These are phyloP conservation scores for Pseudocercospora ulei DNA, from an alignment of 2,329 filamentous ascomycete genomes.

Conservation along the genomic window DNA sequence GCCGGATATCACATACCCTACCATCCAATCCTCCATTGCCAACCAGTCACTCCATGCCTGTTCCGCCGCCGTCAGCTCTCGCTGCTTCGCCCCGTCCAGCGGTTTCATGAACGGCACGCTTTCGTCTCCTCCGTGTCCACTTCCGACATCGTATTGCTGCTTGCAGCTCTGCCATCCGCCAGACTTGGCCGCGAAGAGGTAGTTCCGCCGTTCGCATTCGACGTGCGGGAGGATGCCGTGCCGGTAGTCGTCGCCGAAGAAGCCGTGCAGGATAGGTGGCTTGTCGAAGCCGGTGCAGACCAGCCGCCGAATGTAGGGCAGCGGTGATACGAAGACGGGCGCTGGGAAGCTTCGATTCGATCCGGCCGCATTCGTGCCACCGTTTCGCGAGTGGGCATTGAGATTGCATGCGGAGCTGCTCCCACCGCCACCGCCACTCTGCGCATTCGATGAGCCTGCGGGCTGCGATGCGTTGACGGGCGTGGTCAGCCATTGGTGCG, in stretches of 20 bases:
- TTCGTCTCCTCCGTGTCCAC: slow-evolving; percentile 59
- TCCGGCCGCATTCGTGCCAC: slow-evolving; percentile 33
- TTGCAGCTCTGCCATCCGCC: slow-evolving; percentile 84
- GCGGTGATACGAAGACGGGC: slow-evolving; percentile 52
- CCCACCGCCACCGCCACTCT: background rate
- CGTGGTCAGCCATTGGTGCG: slow-evolving; percentile 59
- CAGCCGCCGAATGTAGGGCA: slow-evolving; percentile 82
- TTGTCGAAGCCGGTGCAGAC: slow-evolving; percentile 87
- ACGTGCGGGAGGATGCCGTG: slow-evolving; percentile 71
- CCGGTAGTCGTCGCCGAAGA: slow-evolving; percentile 91
- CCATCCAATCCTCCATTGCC: slow-evolving; percentile 97
- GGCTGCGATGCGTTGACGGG: slow-evolving; percentile 40
- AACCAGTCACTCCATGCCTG: slow-evolving; percentile 87
- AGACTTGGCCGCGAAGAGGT: slow-evolving; percentile 88
- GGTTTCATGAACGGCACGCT: slow-evolving; percentile 79
- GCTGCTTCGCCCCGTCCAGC: slow-evolving; percentile 58
- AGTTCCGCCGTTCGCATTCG: slow-evolving; percentile 85
- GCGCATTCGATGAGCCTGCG: slow-evolving; percentile 6
- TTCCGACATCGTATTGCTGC: slow-evolving; percentile 62
- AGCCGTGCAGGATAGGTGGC: slow-evolving; percentile 76
- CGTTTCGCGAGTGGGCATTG: slow-evolving; percentile 33
- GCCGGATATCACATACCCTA: slow-evolving; percentile 45
- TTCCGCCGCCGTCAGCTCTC: slow-evolving; percentile 75
- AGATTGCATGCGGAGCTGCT: slow-evolving; percentile 16
- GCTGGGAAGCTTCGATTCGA: slow-evolving; percentile 24